Base-by-base conservation (phyloP, 2,329 filamentous ascomycete species). In the Hymenoscyphus occultus region DNA sequence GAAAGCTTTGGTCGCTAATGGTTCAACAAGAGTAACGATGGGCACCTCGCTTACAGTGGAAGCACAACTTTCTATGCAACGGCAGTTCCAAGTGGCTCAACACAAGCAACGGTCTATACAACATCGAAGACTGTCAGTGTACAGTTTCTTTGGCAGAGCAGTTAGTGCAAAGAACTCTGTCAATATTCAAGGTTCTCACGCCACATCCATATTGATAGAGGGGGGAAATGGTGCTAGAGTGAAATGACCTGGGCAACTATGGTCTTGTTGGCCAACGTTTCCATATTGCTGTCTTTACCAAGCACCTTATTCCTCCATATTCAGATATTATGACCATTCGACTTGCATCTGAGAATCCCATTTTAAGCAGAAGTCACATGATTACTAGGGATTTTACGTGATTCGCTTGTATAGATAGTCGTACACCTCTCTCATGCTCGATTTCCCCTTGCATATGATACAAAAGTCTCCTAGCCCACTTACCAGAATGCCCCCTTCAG, bases 61-160 rank as follows among this genome's bases (percentile, higher is more conserved):
- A 70, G 63, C 16, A 67, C 69, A 6, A 71, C 63, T 14, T 77
- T 77, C 65, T 77, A 76, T 63, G 74, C 76, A 13, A 69, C 74
- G 16, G 71, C 70, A 13, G 62, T 76, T 40, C 76, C 76, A 45
- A 70, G 64, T 51, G 76, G 76, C 16, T 65, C 62, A 7, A 74
- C 70, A 9, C 76, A 77, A 64, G 67, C 71, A 22, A 70, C 70
- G 4, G 69, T 78, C 1, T 74, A 67, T 45, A 76, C 74, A 14
- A 64, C 51, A 59, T 68, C 65, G 32, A 68, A 73, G 13, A 67
- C 66, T 39, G 71, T 74, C 2, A 68, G 68, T 39, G 72, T 77
- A n/a, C 71, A 65, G 2, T 75, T 77, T 62, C 57, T 68, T 10
- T 77, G 76, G 76, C 61, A 69, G 62, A 72, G 67, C 39, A 31